Evolutionary conservation across 306 rosid genomes (phyloP).

Genomic region (Trifolium dubium): DNA sequence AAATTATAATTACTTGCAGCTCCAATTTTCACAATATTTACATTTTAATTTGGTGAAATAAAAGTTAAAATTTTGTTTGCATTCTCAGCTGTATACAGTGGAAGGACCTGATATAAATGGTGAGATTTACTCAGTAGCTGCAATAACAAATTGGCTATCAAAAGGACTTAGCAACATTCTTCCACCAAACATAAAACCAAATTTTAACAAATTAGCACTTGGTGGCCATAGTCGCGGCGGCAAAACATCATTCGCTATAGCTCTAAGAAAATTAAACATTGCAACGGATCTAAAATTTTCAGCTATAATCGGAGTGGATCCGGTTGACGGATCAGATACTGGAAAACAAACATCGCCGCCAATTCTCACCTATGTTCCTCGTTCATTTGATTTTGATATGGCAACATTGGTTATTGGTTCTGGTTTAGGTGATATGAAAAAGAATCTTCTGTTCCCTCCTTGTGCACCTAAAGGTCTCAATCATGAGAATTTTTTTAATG

Average conservation of each 20-base stretch:
- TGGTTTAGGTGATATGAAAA: conserved; percentile 65
- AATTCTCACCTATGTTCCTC: conserved; percentile 71
- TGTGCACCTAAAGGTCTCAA: conserved; percentile 86
- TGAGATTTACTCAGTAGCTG: conserved; percentile 66
- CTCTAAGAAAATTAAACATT: conserved; percentile 50
- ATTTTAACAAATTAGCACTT: conserved; percentile 60
- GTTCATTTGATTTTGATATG: conserved; percentile 64
- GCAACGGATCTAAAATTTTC: conserved; percentile 59
- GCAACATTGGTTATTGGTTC: conserved; percentile 75
- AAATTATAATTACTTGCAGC: no score
- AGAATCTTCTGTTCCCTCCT: conserved; percentile 67
- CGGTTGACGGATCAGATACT: conserved; percentile 80
- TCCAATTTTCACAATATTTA: no score
- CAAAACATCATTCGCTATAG: conserved; percentile 80
- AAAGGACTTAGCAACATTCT: conserved; percentile 59
- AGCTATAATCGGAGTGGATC: conserved; percentile 82
- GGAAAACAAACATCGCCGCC: conserved; percentile 89
- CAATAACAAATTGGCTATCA: conserved; percentile 70
- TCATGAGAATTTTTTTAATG: conserved; percentile 73
- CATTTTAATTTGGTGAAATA: no score
- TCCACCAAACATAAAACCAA: conserved; percentile 60
- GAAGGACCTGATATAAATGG: conserved; percentile 71
- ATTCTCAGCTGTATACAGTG: conserved; percentile 59
- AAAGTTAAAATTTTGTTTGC: not conserved
- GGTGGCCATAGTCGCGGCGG: conserved; percentile 92